Base-by-base conservation (phyloP, 2,329 filamentous ascomycete genomes). In the Curvularia spicifera region DNA sequence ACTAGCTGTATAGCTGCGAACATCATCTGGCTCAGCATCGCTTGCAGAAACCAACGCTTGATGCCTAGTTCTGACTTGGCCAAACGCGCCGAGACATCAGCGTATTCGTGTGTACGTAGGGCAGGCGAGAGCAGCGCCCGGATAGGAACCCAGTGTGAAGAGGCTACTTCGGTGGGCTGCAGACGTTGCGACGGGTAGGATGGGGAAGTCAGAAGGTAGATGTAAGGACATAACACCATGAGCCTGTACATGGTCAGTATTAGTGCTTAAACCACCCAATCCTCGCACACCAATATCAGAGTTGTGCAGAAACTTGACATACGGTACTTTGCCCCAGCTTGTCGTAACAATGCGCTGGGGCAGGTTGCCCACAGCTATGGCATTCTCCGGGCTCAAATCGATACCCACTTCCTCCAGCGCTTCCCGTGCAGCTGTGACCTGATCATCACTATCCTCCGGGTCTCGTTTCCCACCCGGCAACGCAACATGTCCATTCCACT, bases 401-500 rank as follows among this genome's bases (percentile, higher is more conserved):
- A 88, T 73, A 1, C 88, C 88, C 29, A 90, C 87, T 73, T 91
- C 88, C 76, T 91, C 88, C 59, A 79, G 76, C 3, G 87, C 83
- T 71, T 91, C 88, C 54, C 88, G 78, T 51, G 89, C 79, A 2
- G 88, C 88, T 20, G 87, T 85, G 20, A 83, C 84, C 59, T 82
- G 78, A 68, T 90, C 88, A 61, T 87, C 82, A 46, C 76, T 82
- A 76, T 91, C 88, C 59, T 85, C 83, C 0, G 85, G 83, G 63
- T 91, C 88, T 62, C 87, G 78, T 68, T 87, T 88, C 1, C 88
- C 88, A 22, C 88, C 88, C 0, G 88, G 88, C 4, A 90, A 75
- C 0, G 88, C 88, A 56, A 90, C 84, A 78, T 91, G 88, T 3
- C 85, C 84, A 1, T 86, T 89, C 88, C 88, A 91, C 56, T 87